Evolutionary conservation across 441 rosid species (phyloP), one percentile per base, ranked within the genome.

Genomic region (Euphorbia schlechtendalii): DNA sequence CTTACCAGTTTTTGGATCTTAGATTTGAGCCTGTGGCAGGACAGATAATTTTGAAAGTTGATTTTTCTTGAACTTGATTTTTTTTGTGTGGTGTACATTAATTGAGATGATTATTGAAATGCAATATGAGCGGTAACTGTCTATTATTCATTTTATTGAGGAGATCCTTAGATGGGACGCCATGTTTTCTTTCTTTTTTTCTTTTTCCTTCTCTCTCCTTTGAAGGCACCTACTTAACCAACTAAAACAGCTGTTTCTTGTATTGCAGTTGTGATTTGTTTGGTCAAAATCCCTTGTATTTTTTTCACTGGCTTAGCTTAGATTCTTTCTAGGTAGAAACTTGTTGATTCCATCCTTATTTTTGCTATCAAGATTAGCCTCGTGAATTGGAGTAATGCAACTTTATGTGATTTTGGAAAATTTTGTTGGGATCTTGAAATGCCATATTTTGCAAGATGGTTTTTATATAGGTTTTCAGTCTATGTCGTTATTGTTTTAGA

Each of bases 341-440:
- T 63, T 49, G 45, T 36, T 63, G 56, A 49, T 63, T 48, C 45
- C 12, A 18, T 49, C 25, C n/a, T 20, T 40, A 30, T 49, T 61
- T 5, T 18, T 49, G 53, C 24, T 25, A 40, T 9, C n/a, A 24
- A 61, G 21, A 61, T 46, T n/a, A 45, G 25, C 54, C 30, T 4
- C 22, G 10, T 25, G 21, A 9, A 52, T 52, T 52, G 28, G 12
- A 52, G 56, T 52, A 5, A n/a, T 30, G 61, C 61, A 1, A 25
- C 14, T 45, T 17, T 15, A 43, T 14, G 20, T 2, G 48, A 63
- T n/a, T 63, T 43, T 61, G 24, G n/a, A 32, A 45, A 46, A 22
- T 14, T 24, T 25, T 32, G 1, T 12, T 5, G 53, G 1, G 65
- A 9, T 2, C 51, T 27, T 48, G 10, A 18, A 20, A 30, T 25